Percentiles rank a stretch among this genome's conserved stretches.
These are phyloP conservation scores for Clavulina sp. DNA, from an alignment of 768 basidiomycete genomes.

Conservation along the genomic window DNA sequence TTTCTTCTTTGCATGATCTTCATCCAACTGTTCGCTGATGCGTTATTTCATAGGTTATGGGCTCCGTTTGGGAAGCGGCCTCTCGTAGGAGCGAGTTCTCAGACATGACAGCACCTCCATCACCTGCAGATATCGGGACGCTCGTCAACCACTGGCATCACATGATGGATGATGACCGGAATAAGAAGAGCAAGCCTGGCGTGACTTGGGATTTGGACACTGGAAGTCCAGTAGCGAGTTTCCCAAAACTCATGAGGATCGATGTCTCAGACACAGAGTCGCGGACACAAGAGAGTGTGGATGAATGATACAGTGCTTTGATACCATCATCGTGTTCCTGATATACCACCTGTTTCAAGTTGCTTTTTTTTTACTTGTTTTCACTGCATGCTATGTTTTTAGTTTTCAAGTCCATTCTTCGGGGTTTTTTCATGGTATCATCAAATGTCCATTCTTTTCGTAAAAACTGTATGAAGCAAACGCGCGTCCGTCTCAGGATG, in stretches of 20 bases:
- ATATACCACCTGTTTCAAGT: too few relatives aligned
- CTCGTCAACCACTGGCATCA: neutral
- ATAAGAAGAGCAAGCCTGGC: neutral
- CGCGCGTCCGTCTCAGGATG: too few relatives aligned
- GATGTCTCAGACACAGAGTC: neutral
- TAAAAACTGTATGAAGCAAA: too few relatives aligned
- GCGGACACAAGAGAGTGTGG: too few relatives aligned
- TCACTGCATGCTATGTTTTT: too few relatives aligned
- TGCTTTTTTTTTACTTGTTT: too few relatives aligned
- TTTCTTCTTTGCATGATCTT: neutral
- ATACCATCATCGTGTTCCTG: too few relatives aligned
- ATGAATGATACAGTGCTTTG: too few relatives aligned
- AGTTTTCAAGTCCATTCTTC: too few relatives aligned
- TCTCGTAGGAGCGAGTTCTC: neutral
- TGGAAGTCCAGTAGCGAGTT: neutral
- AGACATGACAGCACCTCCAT: neutral
- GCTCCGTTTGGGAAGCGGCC: neutral
- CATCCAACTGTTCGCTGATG: too few relatives aligned
- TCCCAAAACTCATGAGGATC: neutral
- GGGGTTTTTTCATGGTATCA: too few relatives aligned
- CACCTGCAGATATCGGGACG: neutral
- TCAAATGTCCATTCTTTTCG: too few relatives aligned
- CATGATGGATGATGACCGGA: neutral
- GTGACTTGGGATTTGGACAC: neutral
- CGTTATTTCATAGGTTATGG: neutral